Evolutionary conservation across 768 basidiomycete species (phyloP).

Genomic region (Mycena chlorophos): DNA sequence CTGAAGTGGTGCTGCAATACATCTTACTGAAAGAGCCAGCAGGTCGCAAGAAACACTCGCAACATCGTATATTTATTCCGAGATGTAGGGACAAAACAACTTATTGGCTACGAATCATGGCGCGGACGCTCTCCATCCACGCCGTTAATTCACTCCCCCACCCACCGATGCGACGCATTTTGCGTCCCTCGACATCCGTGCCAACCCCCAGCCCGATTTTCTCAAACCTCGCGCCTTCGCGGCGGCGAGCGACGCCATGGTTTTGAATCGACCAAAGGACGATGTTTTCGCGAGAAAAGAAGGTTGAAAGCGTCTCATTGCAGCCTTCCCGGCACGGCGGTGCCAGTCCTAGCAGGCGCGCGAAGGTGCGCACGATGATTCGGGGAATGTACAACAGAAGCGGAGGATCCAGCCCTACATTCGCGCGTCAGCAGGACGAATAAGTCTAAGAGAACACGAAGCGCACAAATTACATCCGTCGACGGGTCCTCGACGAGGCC

Average conservation of each 20-base stretch:
- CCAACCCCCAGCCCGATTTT: slow-evolving; percentile 35
- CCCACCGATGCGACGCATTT: slow-evolving; percentile 53
- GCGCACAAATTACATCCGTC: slow-evolving; percentile 57
- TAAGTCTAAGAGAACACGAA: neutral
- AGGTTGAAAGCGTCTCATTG: slow-evolving; percentile 39
- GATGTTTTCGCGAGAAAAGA: slow-evolving; percentile 52
- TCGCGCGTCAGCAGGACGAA: neutral
- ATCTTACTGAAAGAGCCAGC: too few relatives aligned
- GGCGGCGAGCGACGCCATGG: slow-evolving; percentile 34
- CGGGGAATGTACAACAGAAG: slow-evolving; percentile 61
- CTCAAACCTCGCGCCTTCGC: slow-evolving; percentile 29
- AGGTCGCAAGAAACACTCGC: too few relatives aligned
- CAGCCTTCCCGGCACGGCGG: slow-evolving; percentile 52
- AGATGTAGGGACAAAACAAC: too few relatives aligned
- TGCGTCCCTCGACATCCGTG: slow-evolving; percentile 27
- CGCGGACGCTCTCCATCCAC: slow-evolving; percentile 42
- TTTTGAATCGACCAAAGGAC: slow-evolving; percentile 50
- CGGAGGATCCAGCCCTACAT: slow-evolving; percentile 67
- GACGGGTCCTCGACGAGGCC: slow-evolving; percentile 36
- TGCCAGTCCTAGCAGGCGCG: slow-evolving; percentile 38
- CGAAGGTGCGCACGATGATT: slow-evolving; percentile 51
- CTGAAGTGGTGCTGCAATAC: too few relatives aligned
- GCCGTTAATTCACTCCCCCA: slow-evolving; percentile 43
- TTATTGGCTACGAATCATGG: slow-evolving; percentile 25
- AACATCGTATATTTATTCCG: too few relatives aligned